Evolutionary conservation across 495 filamentous ascomycete species (phyloP).

Genomic region (Penicillium lividum): DNA sequence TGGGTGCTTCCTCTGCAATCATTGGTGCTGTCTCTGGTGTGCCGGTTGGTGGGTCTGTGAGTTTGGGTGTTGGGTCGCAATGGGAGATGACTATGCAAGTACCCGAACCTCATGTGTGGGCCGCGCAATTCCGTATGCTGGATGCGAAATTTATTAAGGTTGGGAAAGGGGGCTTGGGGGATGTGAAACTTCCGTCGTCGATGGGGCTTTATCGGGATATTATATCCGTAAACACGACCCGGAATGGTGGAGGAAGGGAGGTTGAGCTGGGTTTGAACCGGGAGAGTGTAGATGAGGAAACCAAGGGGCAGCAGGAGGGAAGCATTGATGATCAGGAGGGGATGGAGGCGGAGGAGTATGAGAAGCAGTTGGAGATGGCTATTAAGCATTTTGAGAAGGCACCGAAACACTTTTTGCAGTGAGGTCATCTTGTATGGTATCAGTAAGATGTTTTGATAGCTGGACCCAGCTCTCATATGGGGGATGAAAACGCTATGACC

Average conservation of each 20-base stretch:
- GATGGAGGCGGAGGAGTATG: conserved; percentile 25
- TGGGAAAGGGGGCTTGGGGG: conserved; percentile 13
- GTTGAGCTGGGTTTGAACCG: conserved; percentile 17
- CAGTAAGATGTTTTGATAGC: too few species aligned
- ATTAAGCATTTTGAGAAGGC: conserved; percentile 28
- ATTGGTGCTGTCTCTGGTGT: conserved; percentile 25
- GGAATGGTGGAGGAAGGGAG: neutral
- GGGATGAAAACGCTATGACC: too few species aligned
- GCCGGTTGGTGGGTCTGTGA: conserved; percentile 27
- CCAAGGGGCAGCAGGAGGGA: neutral
- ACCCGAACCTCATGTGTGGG: conserved; percentile 32
- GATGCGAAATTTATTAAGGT: conserved; percentile 26
- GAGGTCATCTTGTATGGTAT: neutral
- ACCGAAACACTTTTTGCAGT: conserved; percentile 18
- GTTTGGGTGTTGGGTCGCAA: conserved; percentile 19
- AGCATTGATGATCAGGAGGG: conserved; percentile 17
- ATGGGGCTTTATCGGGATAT: conserved; percentile 31
- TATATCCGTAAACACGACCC: conserved; percentile 21
- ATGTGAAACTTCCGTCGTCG: conserved; percentile 17
- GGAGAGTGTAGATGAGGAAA: neutral
- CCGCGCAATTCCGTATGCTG: conserved; percentile 28
- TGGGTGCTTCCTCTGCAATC: conserved; percentile 23
- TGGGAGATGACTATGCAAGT: conserved; percentile 31
- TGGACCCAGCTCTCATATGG: too few species aligned
- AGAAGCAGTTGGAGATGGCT: conserved; percentile 24